phyloP scores from a whole-genome alignment of 164 flowering plant genomes.

The Kingdonia uniflora region DNA sequence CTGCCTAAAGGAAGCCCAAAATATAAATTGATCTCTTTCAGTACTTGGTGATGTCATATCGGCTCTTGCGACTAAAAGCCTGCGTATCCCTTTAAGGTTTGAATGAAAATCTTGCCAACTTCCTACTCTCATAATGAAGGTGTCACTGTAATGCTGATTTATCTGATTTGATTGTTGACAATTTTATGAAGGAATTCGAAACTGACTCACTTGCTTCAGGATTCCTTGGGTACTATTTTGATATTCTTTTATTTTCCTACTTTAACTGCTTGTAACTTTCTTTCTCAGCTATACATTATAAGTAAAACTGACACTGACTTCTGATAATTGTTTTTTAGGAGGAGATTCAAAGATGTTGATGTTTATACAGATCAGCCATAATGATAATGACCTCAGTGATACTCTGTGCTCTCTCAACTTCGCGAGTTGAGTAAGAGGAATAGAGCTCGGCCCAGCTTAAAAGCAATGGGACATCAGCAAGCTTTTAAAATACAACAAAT shows the following conservation, averaged over 20 bases:
- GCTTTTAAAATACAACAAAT: conserved; percentile 3
- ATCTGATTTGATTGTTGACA: no score
- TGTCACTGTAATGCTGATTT: no score
- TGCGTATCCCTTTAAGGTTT: conserved; percentile 78
- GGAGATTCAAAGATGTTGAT: conserved; percentile 85
- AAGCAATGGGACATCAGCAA: background rate
- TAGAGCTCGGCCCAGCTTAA: conserved; percentile 43
- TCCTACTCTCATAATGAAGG: no score
- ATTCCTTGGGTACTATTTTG: conserved; percentile 33
- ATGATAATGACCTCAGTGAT: conserved; percentile 50
- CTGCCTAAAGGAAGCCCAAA: conserved; percentile 51
- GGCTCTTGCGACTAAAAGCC: conserved; percentile 60
- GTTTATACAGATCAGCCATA: conserved; percentile 85
- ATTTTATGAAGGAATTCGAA: conserved; percentile 51
- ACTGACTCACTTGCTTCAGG: conserved; percentile 96
- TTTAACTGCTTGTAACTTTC: background rate
- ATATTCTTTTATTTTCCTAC: no score
- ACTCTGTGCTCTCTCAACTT: conserved; percentile 73
- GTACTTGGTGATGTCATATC: conserved; percentile 85
- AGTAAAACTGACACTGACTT: background rate
- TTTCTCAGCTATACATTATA: background rate
- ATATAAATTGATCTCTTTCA: conserved; percentile 70
- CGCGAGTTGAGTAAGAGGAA: conserved; percentile 82
- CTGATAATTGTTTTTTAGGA: conserved; percentile 24
- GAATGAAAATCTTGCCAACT: no score